A percentile compares a stretch with the other conserved stretches of the same genome.
phyloP scores from a whole-genome alignment of 495 filamentous ascomycete species.

The Talaromyces proteolyticus region DNA sequence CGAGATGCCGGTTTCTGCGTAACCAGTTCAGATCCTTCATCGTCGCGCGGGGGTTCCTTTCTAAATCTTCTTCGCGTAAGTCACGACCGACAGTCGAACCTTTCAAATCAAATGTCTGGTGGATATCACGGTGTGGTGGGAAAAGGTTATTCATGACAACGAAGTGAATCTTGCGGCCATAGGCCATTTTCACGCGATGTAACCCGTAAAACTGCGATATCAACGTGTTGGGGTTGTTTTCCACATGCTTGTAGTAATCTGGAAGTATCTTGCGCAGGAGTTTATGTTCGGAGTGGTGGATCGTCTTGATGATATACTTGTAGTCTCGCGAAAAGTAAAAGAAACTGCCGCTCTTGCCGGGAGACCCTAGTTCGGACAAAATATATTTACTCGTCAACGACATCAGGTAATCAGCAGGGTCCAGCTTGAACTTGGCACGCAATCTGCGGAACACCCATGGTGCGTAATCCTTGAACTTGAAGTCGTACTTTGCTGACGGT shows the following conservation, averaged over 20 bases:
- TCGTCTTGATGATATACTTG: slow-evolving; percentile 99
- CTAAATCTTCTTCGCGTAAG: slow-evolving; percentile 80
- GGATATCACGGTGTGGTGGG: slow-evolving; percentile 94
- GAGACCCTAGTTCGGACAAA: slow-evolving; percentile 91
- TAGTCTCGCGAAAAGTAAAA: slow-evolving; percentile 99
- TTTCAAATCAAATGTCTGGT: slow-evolving; percentile 95
- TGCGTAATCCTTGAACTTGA: slow-evolving; percentile 99
- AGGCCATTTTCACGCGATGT: slow-evolving; percentile 97
- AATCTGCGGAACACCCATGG: slow-evolving; percentile 98
- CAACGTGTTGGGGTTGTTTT: slow-evolving; percentile 88
- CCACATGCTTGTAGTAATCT: slow-evolving; percentile 92
- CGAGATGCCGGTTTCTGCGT: slow-evolving; percentile 74
- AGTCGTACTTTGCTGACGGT: slow-evolving; percentile 98
- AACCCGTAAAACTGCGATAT: slow-evolving; percentile 98
- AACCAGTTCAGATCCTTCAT: slow-evolving; percentile 98
- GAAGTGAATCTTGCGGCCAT: slow-evolving; percentile 97
- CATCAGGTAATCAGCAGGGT: slow-evolving; percentile 97
- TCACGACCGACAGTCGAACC: slow-evolving; percentile 95
- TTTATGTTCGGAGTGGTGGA: slow-evolving; percentile 95
- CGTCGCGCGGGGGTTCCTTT: slow-evolving; percentile 84
- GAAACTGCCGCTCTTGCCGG: slow-evolving; percentile 97
- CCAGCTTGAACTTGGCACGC: slow-evolving; percentile 79
- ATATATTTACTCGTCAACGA: slow-evolving; percentile 99
- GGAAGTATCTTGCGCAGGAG: slow-evolving; percentile 86
- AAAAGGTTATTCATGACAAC: slow-evolving; percentile 99